Percentiles rank a stretch among this genome's conserved stretches.
Evolutionary conservation across 2,329 filamentous ascomycete species (phyloP).

Genomic region (Claviceps africana): DNA sequence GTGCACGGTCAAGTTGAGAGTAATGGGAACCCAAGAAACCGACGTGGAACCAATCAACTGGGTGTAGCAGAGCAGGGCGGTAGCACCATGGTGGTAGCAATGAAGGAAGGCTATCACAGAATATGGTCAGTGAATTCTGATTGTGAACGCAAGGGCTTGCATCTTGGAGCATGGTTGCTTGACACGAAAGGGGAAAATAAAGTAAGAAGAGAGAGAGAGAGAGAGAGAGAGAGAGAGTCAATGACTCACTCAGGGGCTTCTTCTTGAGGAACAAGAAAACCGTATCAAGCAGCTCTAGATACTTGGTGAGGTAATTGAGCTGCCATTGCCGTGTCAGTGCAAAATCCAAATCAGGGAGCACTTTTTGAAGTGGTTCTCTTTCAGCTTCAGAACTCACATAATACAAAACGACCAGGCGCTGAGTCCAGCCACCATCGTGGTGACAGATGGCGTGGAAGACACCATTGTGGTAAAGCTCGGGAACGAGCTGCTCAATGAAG

Average conservation of each 20-base stretch:
- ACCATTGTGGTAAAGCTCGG: conserved; percentile 65
- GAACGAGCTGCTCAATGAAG: conserved; percentile 82
- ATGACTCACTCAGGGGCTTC: conserved; percentile 63
- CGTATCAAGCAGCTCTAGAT: conserved; percentile 88
- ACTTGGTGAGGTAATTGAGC: conserved; percentile 98
- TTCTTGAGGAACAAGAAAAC: conserved; percentile 98
- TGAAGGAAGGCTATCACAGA: conserved; percentile 68
- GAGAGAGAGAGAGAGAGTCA: no score
- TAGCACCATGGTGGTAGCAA: conserved; percentile 97
- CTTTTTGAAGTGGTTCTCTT: neutral
- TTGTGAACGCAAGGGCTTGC: neutral
- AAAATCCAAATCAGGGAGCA: neutral
- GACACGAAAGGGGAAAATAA: neutral
- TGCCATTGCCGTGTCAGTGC: conserved; percentile 23
- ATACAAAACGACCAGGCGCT: conserved; percentile 85
- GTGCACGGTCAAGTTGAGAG: conserved; percentile 83
- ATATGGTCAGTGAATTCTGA: conserved; percentile 15
- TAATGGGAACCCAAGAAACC: conserved; percentile 90
- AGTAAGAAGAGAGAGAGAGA: neutral
- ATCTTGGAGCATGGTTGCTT: neutral
- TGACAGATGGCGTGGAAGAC: conserved; percentile 84
- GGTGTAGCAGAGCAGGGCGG: conserved; percentile 92
- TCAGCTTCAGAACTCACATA: conserved; percentile 52
- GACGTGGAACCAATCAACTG: conserved; percentile 86
- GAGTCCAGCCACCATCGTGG: conserved; percentile 74